Percentiles rank a stretch among this genome's conserved stretches.
These are phyloP conservation scores for Niveomyces coronatus DNA, from an alignment of 2,329 filamentous ascomycete species.

Conservation along the genomic window DNA sequence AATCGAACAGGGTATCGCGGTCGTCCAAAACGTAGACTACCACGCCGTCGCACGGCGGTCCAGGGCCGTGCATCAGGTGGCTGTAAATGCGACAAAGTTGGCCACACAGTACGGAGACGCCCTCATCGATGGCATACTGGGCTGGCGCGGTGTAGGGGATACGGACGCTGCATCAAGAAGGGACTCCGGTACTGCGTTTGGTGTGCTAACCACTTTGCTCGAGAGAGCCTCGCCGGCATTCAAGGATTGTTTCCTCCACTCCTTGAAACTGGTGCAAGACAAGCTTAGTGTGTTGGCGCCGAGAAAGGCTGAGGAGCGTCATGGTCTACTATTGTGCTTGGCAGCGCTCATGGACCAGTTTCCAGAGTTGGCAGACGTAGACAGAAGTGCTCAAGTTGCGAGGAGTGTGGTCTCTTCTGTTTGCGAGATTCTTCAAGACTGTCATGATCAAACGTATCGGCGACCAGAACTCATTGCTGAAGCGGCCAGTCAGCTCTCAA, in stretches of 20 bases:
- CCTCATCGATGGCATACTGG: conserved; percentile 59
- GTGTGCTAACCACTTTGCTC: conserved; percentile 39
- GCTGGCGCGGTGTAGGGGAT: conserved; percentile 84
- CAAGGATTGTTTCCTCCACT: conserved; percentile 8
- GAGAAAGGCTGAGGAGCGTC: conserved; percentile 58
- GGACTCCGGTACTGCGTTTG: conserved; percentile 60
- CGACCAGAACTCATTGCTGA: conserved; percentile 57
- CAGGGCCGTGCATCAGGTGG: conserved; percentile 70
- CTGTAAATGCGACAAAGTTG: conserved; percentile 56
- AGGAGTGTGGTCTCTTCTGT: conserved; percentile 20
- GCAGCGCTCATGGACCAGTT: conserved; percentile 45
- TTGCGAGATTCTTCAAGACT: conserved; percentile 29
- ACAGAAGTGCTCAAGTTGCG: conserved; percentile 14
- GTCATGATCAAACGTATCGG: conserved; percentile 35
- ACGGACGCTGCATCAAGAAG: conserved; percentile 64
- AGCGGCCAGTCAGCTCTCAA: conserved; percentile 47
- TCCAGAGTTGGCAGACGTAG: conserved; percentile 21
- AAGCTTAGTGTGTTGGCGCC: conserved; percentile 34
- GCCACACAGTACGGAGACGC: conserved; percentile 59
- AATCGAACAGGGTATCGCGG: conserved; percentile 66
- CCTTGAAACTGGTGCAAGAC: conserved; percentile 31
- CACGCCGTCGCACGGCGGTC: conserved; percentile 83
- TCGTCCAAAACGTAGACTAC: conserved; percentile 89
- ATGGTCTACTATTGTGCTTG: conserved; percentile 55
- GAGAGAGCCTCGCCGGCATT: conserved; percentile 20